A percentile compares a stretch with the other conserved stretches of the same genome.
phyloP scores from a whole-genome alignment of 768 basidiomycete species.

The Steccherinum ochraceum region DNA sequence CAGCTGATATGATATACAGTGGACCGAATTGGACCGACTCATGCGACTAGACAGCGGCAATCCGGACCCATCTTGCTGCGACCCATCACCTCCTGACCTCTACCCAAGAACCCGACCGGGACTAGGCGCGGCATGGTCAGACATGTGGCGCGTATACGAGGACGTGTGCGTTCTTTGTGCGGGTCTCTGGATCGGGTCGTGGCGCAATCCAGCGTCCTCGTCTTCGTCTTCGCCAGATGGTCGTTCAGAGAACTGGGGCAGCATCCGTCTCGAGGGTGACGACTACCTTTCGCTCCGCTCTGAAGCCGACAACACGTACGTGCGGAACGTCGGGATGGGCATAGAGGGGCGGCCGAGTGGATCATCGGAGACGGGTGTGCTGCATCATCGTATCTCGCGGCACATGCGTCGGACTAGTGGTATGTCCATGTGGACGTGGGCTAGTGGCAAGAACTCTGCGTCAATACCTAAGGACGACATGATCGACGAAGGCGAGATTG shows the following conservation, averaged over 20 bases:
- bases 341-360: constrained; percentile 55
- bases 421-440: constrained; percentile 41
- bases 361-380: constrained; percentile 17
- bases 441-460: constrained; percentile 17
- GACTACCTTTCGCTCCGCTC: constrained; percentile 44
- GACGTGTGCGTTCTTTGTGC: constrained; percentile 81
- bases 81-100: constrained; percentile 10
- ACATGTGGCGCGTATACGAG: constrained; percentile 78
- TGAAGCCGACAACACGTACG: constrained; percentile 24
- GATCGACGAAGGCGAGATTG: constrained; percentile 8
- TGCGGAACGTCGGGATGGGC: constrained; percentile 60
- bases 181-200: constrained; percentile 72
- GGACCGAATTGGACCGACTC: constrained; percentile 73
- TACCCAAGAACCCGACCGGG: constrained; percentile 5
- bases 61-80: constrained; percentile 13
- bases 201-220: constrained; percentile 47
- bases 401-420: constrained; percentile 34
- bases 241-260: constrained; percentile 40
- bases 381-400: constrained; percentile 4
- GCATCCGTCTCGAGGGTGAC: constrained; percentile 57
- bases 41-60: constrained; percentile 44
- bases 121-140: constrained; percentile 51
- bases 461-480: constrained; percentile 5
- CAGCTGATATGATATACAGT: constrained; percentile 34
- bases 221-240: constrained; percentile 28